A percentile compares a stretch with the other conserved stretches of the same genome.
These are phyloP conservation scores for Cystofilobasidium capitatum DNA, from an alignment of 768 basidiomycete genomes.

Conservation along the genomic window DNA sequence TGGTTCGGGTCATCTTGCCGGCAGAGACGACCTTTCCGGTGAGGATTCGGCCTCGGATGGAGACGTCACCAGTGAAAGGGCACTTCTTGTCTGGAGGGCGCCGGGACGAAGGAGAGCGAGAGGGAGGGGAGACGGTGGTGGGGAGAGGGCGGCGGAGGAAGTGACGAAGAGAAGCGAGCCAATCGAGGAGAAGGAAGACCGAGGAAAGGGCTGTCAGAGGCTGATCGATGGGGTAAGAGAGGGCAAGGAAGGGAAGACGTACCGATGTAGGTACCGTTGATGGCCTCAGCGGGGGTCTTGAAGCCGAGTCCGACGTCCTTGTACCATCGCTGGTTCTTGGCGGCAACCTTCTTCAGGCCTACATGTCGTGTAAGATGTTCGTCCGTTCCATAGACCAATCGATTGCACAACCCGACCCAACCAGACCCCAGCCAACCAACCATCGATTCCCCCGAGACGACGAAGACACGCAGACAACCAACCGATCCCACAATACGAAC, in stretches of 20 bases:
- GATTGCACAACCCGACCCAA: neutral
- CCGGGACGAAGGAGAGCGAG: neutral
- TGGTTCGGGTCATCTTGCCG: slow-evolving; percentile 91
- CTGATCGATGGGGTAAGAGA: neutral
- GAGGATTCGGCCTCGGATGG: slow-evolving; percentile 97
- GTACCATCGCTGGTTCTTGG: slow-evolving; percentile 96
- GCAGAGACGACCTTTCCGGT: slow-evolving; percentile 96
- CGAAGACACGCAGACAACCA: neutral
- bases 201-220: too few relatives aligned
- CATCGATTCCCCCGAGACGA: neutral
- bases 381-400: neutral
- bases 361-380: too few relatives aligned
- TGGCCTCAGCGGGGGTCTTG: slow-evolving; percentile 92
- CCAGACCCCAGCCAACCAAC: neutral
- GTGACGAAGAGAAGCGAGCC: slow-evolving; percentile 7
- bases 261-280: slow-evolving; percentile 95
- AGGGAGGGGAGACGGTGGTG: neutral
- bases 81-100: slow-evolving; percentile 83
- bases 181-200: neutral
- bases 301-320: slow-evolving; percentile 96
- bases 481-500: neutral
- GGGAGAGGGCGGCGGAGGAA: neutral
- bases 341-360: slow-evolving; percentile 84
- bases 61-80: slow-evolving; percentile 92
- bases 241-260: slow-evolving; percentile 13